phyloP scores from a whole-genome alignment of 192 early-diverging fungal species.

The Podila epicladia region DNA sequence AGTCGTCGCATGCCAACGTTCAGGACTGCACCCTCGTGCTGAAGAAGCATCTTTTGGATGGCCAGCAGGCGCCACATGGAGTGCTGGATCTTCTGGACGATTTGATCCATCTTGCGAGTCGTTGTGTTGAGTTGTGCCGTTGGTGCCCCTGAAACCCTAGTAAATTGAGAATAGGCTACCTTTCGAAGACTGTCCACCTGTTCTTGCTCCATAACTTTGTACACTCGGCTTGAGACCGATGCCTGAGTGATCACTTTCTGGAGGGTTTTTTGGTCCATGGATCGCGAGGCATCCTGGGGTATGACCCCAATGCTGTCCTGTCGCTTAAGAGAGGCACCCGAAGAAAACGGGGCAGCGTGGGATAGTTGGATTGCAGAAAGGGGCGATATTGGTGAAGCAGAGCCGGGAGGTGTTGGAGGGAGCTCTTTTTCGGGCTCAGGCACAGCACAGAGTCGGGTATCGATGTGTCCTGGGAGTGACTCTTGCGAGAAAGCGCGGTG shows the following conservation, averaged over 20 bases:
- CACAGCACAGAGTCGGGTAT: neutral
- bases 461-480: slow-evolving; percentile 16
- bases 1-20: slow-evolving; percentile 30
- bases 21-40: slow-evolving; percentile 41
- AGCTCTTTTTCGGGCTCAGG: slow-evolving; percentile 20
- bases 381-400: neutral
- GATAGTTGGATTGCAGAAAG: neutral
- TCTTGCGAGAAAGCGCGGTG: slow-evolving; percentile 25
- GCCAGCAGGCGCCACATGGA: slow-evolving; percentile 26
- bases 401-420: slow-evolving; percentile 24
- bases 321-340: neutral
- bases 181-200: slow-evolving; percentile 28
- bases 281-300: slow-evolving; percentile 32
- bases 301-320: slow-evolving; percentile 14
- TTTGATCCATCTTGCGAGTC: slow-evolving; percentile 25
- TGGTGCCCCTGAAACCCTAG: no score
- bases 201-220: slow-evolving; percentile 32
- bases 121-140: slow-evolving; percentile 20
- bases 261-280: slow-evolving; percentile 27
- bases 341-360: neutral
- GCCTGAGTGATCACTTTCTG: slow-evolving; percentile 6
- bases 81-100: slow-evolving; percentile 23
- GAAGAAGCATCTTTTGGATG: slow-evolving; percentile 19
- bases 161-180: slow-evolving; percentile 28
- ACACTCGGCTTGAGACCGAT: slow-evolving; percentile 33